Evolutionary conservation across 2,329 filamentous ascomycete species (phyloP), one percentile per base, ranked within the genome.

Genomic region (Diaporthe nobilis): DNA sequence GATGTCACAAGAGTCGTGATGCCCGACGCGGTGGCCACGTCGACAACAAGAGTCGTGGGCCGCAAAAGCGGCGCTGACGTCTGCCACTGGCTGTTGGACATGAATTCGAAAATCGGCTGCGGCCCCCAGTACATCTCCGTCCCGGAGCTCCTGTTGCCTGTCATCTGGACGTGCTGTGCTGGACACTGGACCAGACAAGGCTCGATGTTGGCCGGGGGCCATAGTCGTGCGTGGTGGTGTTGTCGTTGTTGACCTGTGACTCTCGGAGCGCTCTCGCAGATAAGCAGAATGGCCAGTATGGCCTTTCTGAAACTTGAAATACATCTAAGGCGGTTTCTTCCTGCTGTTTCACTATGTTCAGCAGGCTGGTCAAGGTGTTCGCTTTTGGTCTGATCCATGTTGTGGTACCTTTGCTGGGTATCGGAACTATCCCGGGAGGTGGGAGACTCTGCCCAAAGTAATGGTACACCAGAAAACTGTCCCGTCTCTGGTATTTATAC

Each of bases 121-220:
- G 70, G 17, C 8, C 60, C 70, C 74, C 39, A 68, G 20, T 68
- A 10, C 7, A 68, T 31, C 5, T 60, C 37, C 15, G 70, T 6
- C 49, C 49, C 49, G 2, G 60, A 44, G 39, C 47, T 72, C 51
- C 10, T 72, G 42, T 75, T 72, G 22, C 68, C 58, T 15, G 34
- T 67, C 73, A 58, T 60, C 37, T 72, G 73, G 25, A 75, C 39
- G 49, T 72, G 57, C 47, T 67, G 68, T 53, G 25, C 68, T 28
- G 58, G 58, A 44, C 73, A 75, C 31, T 75, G 58, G 61, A 70
- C 20, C 8, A 51, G 8, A 13, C 71, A 75, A 20, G 71, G 70
- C 63, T 70, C 61, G 8, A 70, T 37, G 20, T 73, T 42, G 4
- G 20, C 13, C 2, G 61, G 71, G 4, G 61, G 71, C 74, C 61